These are phyloP conservation scores for Penicillium macrosclerotiorum DNA, from an alignment of 495 filamentous ascomycete species.

Conservation along the genomic window DNA sequence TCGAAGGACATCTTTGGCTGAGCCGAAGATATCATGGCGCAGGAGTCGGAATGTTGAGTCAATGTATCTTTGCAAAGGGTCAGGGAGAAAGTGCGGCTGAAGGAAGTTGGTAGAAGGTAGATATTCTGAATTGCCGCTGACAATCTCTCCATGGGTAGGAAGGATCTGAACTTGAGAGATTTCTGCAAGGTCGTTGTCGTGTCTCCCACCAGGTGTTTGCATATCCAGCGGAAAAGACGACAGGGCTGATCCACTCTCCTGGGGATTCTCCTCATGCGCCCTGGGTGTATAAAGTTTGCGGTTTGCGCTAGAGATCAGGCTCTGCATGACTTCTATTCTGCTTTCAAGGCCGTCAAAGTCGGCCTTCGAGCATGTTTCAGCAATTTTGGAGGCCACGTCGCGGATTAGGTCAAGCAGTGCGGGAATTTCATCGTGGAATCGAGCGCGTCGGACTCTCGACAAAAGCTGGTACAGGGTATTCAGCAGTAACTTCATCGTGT, in stretches of 20 bases:
- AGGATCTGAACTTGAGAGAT: constrained; percentile 13
- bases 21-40: constrained; percentile 15
- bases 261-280: not conserved
- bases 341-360: constrained; percentile 8
- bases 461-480: constrained; percentile 11
- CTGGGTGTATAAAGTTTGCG: constrained; percentile 4
- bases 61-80: constrained; percentile 9
- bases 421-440: constrained; percentile 10
- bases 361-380: constrained; percentile 6
- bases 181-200: constrained; percentile 17
- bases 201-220: constrained; percentile 14
- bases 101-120: constrained; percentile 14
- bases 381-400: not conserved
- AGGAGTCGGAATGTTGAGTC: constrained; percentile 14
- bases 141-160: constrained; percentile 13
- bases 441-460: constrained; percentile 7
- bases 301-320: constrained; percentile 3
- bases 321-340: constrained; percentile 14
- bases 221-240: constrained; percentile 15
- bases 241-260: not conserved
- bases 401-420: not conserved
- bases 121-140: constrained; percentile 12
- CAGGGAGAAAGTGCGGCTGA: constrained; percentile 7
- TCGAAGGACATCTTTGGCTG: constrained; percentile 10
- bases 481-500: constrained; percentile 7